A percentile compares a stretch with the other conserved stretches of the same genome.
These are phyloP conservation scores for Cucurbita moschata DNA, from an alignment of 306 rosid genomes.

Conservation along the genomic window DNA sequence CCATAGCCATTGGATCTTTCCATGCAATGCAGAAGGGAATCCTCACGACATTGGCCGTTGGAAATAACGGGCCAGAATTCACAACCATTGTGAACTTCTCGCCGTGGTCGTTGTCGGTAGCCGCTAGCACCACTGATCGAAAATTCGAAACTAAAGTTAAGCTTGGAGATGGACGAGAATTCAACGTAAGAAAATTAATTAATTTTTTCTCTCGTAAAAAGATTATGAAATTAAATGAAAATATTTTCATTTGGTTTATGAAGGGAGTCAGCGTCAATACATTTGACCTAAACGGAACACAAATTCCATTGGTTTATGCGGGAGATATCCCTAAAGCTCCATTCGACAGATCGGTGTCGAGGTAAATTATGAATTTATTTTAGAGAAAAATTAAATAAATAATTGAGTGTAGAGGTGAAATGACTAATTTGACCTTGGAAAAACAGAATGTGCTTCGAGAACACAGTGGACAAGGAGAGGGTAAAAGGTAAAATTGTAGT, in stretches of 20 bases:
- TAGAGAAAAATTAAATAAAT: too few species aligned
- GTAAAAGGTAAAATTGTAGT: not conserved
- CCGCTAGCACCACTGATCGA: not conserved
- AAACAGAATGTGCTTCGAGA: not conserved
- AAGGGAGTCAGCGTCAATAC: not conserved
- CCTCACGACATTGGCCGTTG: slow-evolving; percentile 10
- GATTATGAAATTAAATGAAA: too few species aligned
- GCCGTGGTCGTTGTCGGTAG: slow-evolving; percentile 6
- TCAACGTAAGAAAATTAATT: not conserved
- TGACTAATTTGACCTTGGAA: too few species aligned
- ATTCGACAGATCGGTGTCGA: not conserved
- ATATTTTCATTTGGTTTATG: not conserved
- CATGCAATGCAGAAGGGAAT: slow-evolving; percentile 22
- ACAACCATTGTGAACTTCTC: not conserved
- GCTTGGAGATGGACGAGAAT: not conserved
- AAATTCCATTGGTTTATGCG: not conserved
- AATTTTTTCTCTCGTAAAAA: too few species aligned
- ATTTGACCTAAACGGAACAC: not conserved
- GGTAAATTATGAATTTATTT: not conserved
- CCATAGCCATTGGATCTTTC: slow-evolving; percentile 17
- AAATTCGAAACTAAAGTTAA: not conserved
- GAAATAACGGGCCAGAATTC: slow-evolving; percentile 12
- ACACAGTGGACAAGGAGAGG: not conserved
- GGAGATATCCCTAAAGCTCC: not conserved
- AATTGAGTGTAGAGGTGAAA: too few species aligned